phyloP scores from a whole-genome alignment of 2,329 filamentous ascomycete genomes.

The Penicillium sp. region DNA sequence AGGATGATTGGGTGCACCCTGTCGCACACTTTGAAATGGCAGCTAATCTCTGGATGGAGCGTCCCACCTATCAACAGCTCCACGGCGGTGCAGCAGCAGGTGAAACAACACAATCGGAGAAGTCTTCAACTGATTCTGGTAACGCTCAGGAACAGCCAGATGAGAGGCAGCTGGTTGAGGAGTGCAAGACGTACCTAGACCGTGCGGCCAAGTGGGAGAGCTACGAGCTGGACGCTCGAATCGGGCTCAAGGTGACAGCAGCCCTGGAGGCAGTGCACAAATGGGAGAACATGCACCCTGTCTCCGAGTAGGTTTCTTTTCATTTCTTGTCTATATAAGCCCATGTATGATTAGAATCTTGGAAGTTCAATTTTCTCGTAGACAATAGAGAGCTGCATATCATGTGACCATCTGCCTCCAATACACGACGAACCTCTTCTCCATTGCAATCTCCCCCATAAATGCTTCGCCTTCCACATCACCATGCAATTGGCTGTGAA shows the following conservation, averaged over 20 bases:
- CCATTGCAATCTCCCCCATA: too few relatives aligned
- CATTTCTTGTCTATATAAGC: constrained; percentile 3
- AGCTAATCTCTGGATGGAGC: constrained; percentile 76
- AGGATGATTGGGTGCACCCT: constrained; percentile 68
- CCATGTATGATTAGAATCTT: constrained; percentile 1
- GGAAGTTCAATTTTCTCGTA: neutral
- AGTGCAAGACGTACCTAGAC: constrained; percentile 61
- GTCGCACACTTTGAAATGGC: constrained; percentile 86
- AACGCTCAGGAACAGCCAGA: neutral
- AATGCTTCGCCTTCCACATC: constrained; percentile 6
- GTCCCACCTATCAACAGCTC: constrained; percentile 44
- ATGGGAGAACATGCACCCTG: constrained; percentile 43
- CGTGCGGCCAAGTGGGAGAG: constrained; percentile 64
- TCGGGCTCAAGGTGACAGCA: constrained; percentile 54
- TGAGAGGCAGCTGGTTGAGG: constrained; percentile 50
- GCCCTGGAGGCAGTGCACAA: constrained; percentile 49
- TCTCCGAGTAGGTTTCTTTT: neutral
- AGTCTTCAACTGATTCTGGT: neutral
- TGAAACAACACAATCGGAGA: constrained; percentile 7
- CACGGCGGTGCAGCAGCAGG: constrained; percentile 21
- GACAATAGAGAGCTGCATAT: constrained; percentile 1
- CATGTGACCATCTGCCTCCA: too few relatives aligned
- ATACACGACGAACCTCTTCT: too few relatives aligned
- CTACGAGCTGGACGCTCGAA: constrained; percentile 65
- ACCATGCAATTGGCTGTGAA: neutral